These are phyloP conservation scores for Halenospora varia DNA, from an alignment of 495 filamentous ascomycete species.

Conservation along the genomic window DNA sequence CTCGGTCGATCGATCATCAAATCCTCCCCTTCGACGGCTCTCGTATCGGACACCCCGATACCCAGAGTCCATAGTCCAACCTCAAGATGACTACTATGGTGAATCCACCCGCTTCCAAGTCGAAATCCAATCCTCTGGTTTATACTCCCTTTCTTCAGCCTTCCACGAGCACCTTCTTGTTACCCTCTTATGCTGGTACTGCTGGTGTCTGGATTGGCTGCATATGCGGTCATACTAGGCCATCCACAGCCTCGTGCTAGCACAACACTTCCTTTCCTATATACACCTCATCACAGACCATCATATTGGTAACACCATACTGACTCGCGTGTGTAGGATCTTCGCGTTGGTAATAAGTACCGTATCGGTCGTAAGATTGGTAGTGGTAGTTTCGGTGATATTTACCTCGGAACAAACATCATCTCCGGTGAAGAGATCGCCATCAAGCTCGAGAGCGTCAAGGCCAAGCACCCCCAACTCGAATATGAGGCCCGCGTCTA, in stretches of 20 bases:
- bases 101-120: constrained; percentile 31
- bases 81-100: constrained; percentile 51
- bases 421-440: constrained; percentile 99
- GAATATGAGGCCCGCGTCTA: constrained; percentile 99
- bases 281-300: constrained; percentile 1
- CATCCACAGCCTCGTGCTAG: constrained; percentile 17
- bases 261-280: constrained; percentile 7
- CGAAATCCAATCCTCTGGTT: constrained; percentile 33
- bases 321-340: constrained; percentile 64
- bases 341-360: constrained; percentile 99
- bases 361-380: constrained; percentile 99
- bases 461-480: constrained; percentile 98
- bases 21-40: constrained; percentile 19
- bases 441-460: constrained; percentile 99
- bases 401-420: constrained; percentile 99
- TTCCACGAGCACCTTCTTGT: constrained; percentile 24
- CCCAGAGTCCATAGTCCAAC: constrained; percentile 30
- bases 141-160: constrained; percentile 33
- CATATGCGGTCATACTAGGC: neutral
- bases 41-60: constrained; percentile 27
- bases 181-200: constrained; percentile 13
- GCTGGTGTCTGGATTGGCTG: constrained; percentile 6
- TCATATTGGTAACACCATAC: constrained; percentile 17
- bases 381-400: constrained; percentile 97
- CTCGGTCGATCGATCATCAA: constrained; percentile 14